A percentile compares a stretch with the other conserved stretches of the same genome.
phyloP scores from a whole-genome alignment of 306 rosid genomes.

The Prinsepia uniflora region DNA sequence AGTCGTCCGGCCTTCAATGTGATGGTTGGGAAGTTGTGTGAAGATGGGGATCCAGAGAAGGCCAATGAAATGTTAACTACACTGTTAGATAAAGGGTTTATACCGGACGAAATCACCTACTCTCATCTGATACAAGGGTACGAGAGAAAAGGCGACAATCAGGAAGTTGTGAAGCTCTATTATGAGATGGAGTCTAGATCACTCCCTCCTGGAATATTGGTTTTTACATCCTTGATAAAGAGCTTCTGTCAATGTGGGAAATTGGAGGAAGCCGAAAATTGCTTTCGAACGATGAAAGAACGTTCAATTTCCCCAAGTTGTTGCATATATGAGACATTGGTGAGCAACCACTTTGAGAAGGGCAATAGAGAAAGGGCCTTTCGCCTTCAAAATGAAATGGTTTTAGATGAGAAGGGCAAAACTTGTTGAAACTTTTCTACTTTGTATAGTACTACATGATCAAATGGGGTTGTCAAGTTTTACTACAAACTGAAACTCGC shows the following conservation, averaged over 20 bases:
- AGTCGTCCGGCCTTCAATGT: constrained; percentile 55
- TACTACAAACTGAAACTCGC: too few relatives aligned
- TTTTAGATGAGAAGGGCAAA: constrained; percentile 23
- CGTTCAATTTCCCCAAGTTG: constrained; percentile 36
- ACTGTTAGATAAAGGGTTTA: constrained; percentile 60
- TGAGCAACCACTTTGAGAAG: constrained; percentile 33
- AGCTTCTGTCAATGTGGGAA: constrained; percentile 50
- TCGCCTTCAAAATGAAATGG: constrained; percentile 40
- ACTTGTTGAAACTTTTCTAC: background rate
- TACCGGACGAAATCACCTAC: constrained; percentile 54
- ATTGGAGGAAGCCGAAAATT: constrained; percentile 64
- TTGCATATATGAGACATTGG: constrained; percentile 37
- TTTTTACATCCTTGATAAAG: constrained; percentile 40
- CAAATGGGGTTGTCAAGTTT: too few relatives aligned
- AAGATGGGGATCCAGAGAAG: constrained; percentile 39
- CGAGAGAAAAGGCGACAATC: constrained; percentile 34
- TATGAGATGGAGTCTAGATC: constrained; percentile 64
- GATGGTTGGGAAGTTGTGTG: constrained; percentile 51
- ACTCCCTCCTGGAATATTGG: constrained; percentile 49
- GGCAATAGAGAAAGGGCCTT: constrained; percentile 41
- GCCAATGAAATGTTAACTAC: constrained; percentile 52
- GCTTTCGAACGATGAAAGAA: constrained; percentile 53
- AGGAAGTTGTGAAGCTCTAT: constrained; percentile 61
- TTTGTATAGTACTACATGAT: background rate
- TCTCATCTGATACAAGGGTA: constrained; percentile 52